Evolutionary conservation across 2,329 filamentous ascomycete species (phyloP), one percentile per base, ranked within the genome.

Genomic region (Alternaria triticina): DNA sequence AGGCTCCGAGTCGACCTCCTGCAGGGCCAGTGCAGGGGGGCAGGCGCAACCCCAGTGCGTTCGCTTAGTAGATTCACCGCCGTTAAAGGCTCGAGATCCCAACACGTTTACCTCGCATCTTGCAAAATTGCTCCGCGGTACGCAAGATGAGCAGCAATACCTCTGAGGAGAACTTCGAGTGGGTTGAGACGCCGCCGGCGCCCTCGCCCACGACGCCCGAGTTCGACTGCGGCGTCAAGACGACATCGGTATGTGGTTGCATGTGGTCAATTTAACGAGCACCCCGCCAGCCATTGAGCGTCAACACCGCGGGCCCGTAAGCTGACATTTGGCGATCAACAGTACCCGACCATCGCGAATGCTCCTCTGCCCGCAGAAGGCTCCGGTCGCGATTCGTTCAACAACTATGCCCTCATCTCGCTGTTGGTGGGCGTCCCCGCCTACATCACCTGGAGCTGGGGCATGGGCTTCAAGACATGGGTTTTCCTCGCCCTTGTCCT

Each of bases 291-390:
- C 77, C 74, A 79, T 78, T 79, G 77, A 71, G 68, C 62, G 40
- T 54, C 62, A 55, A 61, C 33, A 44, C 25, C 46, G 59, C 60
- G 57, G 64, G 61, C 68, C 67, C 67, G 62, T 27, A 66, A 61
- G 64, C 70, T 79, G 68, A 78, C 64, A 64, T 55, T 61, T 54
- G 40, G 68, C 67, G 15, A 60, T 54, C 33, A 64, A 69, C 77
- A 96, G 94, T 95, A 89, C 76, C 91, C 93, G 30, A 84, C 93
- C 65, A 98, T 98, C 83, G 92, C 96, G 80, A 98, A 98, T 88
- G 92, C 90, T 52, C 94, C 96, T 69, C 89, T 98, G 46, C 96
- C 96, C 40, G 95, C 94, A 70, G 96, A 99, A 80, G 92, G 89
- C 54, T 84, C 93, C 55, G 92, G 94, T 70, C 89, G 87, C 81